A percentile compares a stretch with the other conserved stretches of the same genome.
Evolutionary conservation across 306 rosid species (phyloP).

Genomic region (Inga oerstediana): DNA sequence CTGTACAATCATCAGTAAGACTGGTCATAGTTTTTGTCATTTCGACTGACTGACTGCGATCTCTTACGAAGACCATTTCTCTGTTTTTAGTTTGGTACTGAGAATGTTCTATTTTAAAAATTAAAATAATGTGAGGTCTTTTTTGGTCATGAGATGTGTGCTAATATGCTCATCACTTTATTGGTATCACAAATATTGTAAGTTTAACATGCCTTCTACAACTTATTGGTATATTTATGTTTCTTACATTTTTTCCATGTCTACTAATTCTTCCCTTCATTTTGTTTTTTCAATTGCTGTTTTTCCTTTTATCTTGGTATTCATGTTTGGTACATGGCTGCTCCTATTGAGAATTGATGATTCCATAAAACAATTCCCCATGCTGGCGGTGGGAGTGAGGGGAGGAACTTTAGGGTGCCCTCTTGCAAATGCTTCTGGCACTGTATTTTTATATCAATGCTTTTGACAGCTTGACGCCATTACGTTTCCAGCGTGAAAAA

Average conservation of each 20-base stretch:
- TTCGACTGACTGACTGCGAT: conserved; percentile 20
- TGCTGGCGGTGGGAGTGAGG: background rate
- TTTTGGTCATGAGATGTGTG: background rate
- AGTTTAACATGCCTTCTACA: background rate
- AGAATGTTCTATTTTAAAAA: background rate
- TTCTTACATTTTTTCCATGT: background rate
- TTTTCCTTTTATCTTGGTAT: background rate
- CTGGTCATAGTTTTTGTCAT: background rate
- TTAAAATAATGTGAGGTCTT: background rate
- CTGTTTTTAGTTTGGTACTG: background rate
- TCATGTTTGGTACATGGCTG: conserved; percentile 16
- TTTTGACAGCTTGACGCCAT: background rate
- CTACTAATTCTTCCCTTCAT: background rate
- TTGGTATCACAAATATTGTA: background rate
- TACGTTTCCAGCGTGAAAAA: background rate
- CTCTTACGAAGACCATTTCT: conserved; percentile 9
- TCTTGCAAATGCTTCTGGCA: background rate
- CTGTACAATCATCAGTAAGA: conserved; percentile 6
- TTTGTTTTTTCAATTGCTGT: background rate
- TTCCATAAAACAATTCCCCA: background rate
- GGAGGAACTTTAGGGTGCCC: background rate
- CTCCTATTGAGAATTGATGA: background rate
- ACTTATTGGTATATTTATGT: background rate
- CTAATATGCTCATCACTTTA: background rate
- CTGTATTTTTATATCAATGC: background rate